Percentiles rank a stretch among this genome's conserved stretches.
Conservation (phyloP, 1,139 yeast species). For the Pichia sp. region DNA sequence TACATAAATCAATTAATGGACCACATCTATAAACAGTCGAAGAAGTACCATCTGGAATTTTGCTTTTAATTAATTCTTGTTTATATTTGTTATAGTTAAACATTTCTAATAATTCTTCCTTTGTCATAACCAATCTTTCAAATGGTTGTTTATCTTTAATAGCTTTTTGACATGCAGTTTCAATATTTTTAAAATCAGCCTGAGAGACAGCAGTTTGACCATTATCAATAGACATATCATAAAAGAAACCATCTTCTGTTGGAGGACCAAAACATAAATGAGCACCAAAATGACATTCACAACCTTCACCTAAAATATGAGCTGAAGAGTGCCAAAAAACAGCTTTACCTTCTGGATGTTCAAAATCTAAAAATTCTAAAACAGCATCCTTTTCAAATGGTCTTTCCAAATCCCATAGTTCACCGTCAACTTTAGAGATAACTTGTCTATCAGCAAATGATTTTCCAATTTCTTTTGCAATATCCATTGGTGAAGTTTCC, state of each 20-base stretch:
- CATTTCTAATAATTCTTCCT: constrained; percentile 89
- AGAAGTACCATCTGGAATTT: constrained; percentile 93
- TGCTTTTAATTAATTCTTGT: constrained; percentile 77
- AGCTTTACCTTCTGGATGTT: constrained; percentile 80
- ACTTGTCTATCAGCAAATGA: constrained; percentile 85
- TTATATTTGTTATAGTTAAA: constrained; percentile 94
- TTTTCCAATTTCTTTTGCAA: constrained; percentile 80
- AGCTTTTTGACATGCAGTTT: constrained; percentile 82
- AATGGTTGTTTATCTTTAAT: constrained; percentile 95
- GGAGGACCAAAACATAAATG: constrained; percentile 95
- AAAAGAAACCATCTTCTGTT: constrained; percentile 95
- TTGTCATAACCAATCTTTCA: constrained; percentile 87
- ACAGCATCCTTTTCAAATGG: constrained; percentile 73
- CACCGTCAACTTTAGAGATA: constrained; percentile 85
- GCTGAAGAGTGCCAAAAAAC: constrained; percentile 99
- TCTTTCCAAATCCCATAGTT: constrained; percentile 92
- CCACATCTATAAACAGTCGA: constrained; percentile 99
- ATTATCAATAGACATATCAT: constrained; percentile 85
- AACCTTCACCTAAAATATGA: constrained; percentile 96
- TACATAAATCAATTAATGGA: constrained; percentile 92
- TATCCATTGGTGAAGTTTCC: constrained; percentile 86
- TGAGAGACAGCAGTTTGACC: constrained; percentile 76
- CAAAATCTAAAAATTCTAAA: constrained; percentile 77
- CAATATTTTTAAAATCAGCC: constrained; percentile 78
- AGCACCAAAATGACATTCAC: constrained; percentile 94